phyloP scores from a whole-genome alignment of 2,329 filamentous ascomycete genomes.

The Dothistroma pini region DNA sequence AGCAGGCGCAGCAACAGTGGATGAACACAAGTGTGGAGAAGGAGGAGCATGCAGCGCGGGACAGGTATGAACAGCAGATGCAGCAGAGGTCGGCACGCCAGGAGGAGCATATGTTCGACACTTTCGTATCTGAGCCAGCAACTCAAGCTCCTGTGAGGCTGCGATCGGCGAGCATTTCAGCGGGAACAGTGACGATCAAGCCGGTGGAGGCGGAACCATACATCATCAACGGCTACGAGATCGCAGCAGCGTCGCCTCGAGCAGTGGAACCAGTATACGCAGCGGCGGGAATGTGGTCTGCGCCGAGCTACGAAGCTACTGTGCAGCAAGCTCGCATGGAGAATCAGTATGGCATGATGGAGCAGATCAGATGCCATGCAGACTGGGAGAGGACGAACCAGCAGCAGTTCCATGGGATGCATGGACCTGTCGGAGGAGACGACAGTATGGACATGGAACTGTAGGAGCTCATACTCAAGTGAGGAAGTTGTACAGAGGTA shows the following conservation, averaged over 20 bases:
- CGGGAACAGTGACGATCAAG: conserved; percentile 13
- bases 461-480: conserved; percentile 10
- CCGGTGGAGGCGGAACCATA: conserved; percentile 65
- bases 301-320: conserved; percentile 31
- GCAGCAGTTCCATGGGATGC: conserved; percentile 19
- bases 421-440: conserved; percentile 17
- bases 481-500: neutral
- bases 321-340: conserved; percentile 54
- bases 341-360: conserved; percentile 63
- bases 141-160: conserved; percentile 29
- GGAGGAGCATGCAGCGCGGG: conserved; percentile 53
- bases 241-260: conserved; percentile 51
- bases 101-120: conserved; percentile 29
- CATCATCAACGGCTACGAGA: conserved; percentile 76
- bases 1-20: conserved; percentile 51
- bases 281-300: conserved; percentile 37
- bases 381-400: conserved; percentile 39
- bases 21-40: conserved; percentile 53
- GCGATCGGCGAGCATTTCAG: conserved; percentile 29
- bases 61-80: conserved; percentile 52
- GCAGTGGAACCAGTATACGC: conserved; percentile 69
- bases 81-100: conserved; percentile 14
- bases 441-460: conserved; percentile 32
- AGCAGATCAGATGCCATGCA: conserved; percentile 52
- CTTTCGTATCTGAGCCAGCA: conserved; percentile 25